These are phyloP conservation scores for Beauveria pseudobassiana DNA, from an alignment of 2,329 filamentous ascomycete genomes.

Conservation along the genomic window DNA sequence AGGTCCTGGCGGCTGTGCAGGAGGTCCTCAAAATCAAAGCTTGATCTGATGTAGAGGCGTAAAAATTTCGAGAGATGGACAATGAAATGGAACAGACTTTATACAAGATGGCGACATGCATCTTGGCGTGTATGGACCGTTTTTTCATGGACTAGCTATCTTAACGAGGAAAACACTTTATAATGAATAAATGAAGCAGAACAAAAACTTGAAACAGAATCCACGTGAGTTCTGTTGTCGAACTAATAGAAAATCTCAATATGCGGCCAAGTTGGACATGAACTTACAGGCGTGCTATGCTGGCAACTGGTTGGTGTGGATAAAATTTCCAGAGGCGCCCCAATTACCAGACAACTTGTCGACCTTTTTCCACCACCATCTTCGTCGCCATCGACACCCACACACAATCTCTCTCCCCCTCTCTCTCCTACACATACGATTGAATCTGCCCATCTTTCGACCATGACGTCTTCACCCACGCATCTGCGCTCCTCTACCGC, in stretches of 20 bases:
- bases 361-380: not conserved
- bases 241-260: not conserved
- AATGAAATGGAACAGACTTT: not conserved
- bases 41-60: not conserved
- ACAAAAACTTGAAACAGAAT: not conserved
- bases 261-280: not conserved
- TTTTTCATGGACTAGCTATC: not conserved
- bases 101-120: not conserved
- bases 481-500: constrained; percentile 76
- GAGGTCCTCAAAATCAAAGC: constrained; percentile 53
- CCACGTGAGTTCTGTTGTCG: not conserved
- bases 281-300: not conserved
- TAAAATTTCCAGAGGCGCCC: constrained; percentile 1
- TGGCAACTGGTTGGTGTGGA: not conserved
- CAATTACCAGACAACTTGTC: not conserved
- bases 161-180: not conserved
- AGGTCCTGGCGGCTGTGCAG: constrained; percentile 76
- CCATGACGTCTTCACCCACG: constrained; percentile 33
- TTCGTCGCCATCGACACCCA: not conserved
- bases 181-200: not conserved
- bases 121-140: not conserved
- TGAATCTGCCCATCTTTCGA: not conserved
- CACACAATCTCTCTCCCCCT: no score
- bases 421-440: not conserved
- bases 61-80: not conserved